A percentile compares a stretch with the other conserved stretches of the same genome.
Conservation (phyloP, 2,329 filamentous ascomycete species). For the Atkinsonella hypoxylon region DNA sequence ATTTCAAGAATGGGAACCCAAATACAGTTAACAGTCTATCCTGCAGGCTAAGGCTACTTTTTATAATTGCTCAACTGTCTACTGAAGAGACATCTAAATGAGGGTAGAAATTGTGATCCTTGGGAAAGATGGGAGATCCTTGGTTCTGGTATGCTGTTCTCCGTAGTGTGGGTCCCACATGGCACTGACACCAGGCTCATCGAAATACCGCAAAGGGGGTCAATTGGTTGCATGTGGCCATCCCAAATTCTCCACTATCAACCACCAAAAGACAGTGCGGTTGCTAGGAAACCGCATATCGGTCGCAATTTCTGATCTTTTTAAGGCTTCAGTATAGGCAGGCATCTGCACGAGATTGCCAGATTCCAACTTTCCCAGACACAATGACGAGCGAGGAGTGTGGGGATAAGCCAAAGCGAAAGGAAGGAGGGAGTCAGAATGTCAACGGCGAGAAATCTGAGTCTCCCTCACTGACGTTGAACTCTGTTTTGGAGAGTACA, state of each 20-base stretch:
- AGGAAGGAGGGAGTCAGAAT: not conserved
- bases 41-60: no score
- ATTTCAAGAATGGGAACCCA: no score
- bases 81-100: no score
- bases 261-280: not conserved
- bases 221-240: not conserved
- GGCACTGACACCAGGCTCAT: not conserved
- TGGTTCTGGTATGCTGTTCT: not conserved
- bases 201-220: not conserved
- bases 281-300: not conserved
- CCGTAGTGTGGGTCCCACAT: not conserved
- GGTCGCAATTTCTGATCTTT: not conserved
- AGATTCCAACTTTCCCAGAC: not conserved
- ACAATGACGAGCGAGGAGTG: not conserved
- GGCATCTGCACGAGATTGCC: not conserved
- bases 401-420: slow-evolving; percentile 2
- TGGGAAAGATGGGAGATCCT: no score
- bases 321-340: no score
- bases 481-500: not conserved
- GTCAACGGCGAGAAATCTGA: not conserved
- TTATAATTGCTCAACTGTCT: no score
- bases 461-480: not conserved
- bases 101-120: no score
- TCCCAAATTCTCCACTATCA: not conserved
- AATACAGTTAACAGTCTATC: no score